Conservation (phyloP, 2,329 filamentous ascomycete genomes). For the Aureobasidium sp. region DNA sequence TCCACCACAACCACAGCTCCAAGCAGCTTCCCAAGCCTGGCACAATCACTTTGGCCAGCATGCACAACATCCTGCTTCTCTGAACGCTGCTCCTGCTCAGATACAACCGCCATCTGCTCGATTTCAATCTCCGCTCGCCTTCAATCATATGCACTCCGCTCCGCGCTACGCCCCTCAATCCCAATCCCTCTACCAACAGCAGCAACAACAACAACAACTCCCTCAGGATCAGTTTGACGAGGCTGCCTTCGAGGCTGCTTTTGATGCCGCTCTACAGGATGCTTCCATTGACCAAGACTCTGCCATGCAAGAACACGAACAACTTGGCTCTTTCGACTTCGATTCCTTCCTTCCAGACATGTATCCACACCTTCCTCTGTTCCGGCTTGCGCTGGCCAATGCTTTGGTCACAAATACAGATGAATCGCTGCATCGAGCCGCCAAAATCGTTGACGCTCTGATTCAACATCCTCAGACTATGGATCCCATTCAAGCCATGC, state of each 20-base stretch:
- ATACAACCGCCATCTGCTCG: conserved; percentile 18
- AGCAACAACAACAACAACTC: not conserved
- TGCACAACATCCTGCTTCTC: not conserved
- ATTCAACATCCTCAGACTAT: conserved; percentile 10
- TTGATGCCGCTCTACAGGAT: conserved; percentile 40
- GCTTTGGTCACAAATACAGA: conserved; percentile 13
- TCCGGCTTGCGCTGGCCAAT: conserved; percentile 14
- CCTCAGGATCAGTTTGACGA: conserved; percentile 40
- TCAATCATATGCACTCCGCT: not conserved
- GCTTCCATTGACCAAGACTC: conserved; percentile 17
- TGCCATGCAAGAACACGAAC: conserved; percentile 10
- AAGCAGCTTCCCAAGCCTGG: conserved; percentile 33
- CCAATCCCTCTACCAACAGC: conserved; percentile 22
- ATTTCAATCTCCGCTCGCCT: not conserved
- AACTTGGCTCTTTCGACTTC: conserved; percentile 12
- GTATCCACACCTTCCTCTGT: conserved; percentile 16
- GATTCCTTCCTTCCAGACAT: conserved; percentile 9
- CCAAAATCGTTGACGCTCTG: conserved; percentile 9
- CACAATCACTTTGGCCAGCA: conserved; percentile 32
- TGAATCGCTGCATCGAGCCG: conserved; percentile 15
- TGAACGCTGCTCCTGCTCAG: conserved; percentile 15
- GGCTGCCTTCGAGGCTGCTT: conserved; percentile 48
- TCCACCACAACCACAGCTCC: conserved; percentile 35
- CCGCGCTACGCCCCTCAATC: not conserved
- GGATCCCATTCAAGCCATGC: conserved; percentile 9